Evolutionary conservation across 2,329 filamentous ascomycete species (phyloP), one percentile per base, ranked within the genome.

Genomic region (Cladophialophora exuberans): DNA sequence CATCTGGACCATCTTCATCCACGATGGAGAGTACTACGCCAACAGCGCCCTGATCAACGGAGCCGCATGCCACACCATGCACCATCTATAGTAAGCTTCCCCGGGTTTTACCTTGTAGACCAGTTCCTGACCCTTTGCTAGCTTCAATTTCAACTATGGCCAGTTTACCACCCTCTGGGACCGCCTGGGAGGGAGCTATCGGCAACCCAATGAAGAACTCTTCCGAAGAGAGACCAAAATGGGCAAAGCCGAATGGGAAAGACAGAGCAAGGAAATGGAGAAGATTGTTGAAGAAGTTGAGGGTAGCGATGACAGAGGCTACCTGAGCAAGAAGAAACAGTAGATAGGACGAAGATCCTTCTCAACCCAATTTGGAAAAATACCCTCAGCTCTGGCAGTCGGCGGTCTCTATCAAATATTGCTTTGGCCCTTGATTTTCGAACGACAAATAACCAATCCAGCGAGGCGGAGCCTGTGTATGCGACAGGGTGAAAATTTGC

Each of bases 151-250:
- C 80, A 97, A 96, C 76, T 97, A 96, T 67, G 92, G 92, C 55
- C 92, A 97, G 72, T 97, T 92, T 76, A 94, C 90, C 13, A 96
- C 91, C 0, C 78, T 94, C 17, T 96, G 92, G 88, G 92, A 97
- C 72, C 86, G 92, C 49, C 73, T 96, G 17, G 89, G 90, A 51
- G 88, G 88, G 56, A 95, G 88, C 69, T 97, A 96, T 78, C 82
- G 89, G 65, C 84, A 87, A 77, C 92, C 92, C 17, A 93, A 94
- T 65, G 82, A 86, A 53, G 90, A 91, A 73, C 82, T 96, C 64
- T 97, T 96, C 77, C 76, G 85, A 65, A 87, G 86, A 70, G 88
- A 94, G 70, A 84, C 83, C 65, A 96, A 96, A 80, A 92, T 94
- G 88, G 88, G 83, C 61, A 76, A 88, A 66, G 80, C 79, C 57